Evolutionary conservation across 1,284 basidiomycete species (phyloP).

Genomic region (Meripilus lineatus): DNA sequence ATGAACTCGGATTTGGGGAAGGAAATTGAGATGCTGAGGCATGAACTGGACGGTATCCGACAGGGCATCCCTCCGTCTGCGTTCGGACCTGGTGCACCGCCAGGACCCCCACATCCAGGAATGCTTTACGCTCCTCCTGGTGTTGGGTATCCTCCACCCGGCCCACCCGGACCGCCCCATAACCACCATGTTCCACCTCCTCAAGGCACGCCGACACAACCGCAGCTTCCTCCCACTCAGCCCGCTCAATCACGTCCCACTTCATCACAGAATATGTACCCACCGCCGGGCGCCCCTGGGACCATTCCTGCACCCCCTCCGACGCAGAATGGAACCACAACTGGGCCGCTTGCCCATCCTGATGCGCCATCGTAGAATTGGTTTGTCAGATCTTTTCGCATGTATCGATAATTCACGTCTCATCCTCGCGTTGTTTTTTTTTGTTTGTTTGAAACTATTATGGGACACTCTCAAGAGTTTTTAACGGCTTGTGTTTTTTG

Average conservation of each 20-base stretch:
- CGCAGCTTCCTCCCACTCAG: conserved; percentile 27
- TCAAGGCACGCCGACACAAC: conserved; percentile 30
- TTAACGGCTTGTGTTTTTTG: too few relatives aligned
- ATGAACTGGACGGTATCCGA: conserved; percentile 66
- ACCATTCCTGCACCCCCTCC: conserved; percentile 26
- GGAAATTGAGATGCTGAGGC: conserved; percentile 74
- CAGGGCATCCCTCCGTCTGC: conserved; percentile 41
- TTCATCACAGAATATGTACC: conserved; percentile 47
- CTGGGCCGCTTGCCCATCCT: conserved; percentile 16
- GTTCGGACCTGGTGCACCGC: conserved; percentile 46
- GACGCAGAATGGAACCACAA: conserved; percentile 30
- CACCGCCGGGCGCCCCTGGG: conserved; percentile 30
- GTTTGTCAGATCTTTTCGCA: conserved; percentile 1
- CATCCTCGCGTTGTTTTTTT: background rate
- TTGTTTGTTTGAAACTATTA: too few relatives aligned
- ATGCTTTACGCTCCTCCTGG: conserved; percentile 28
- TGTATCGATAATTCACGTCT: conserved; percentile 16
- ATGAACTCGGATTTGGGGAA: conserved; percentile 70
- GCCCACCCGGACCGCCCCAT: conserved; percentile 35
- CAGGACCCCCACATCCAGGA: conserved; percentile 29
- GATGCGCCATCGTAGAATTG: conserved; percentile 24
- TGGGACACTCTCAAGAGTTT: too few relatives aligned
- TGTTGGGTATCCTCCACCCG: conserved; percentile 38
- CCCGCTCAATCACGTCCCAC: conserved; percentile 31
- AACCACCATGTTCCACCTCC: conserved; percentile 35